A percentile compares a stretch with the other conserved stretches of the same genome.
Conservation (phyloP, 306 rosid genomes). For the Ochetophila trinervis region DNA sequence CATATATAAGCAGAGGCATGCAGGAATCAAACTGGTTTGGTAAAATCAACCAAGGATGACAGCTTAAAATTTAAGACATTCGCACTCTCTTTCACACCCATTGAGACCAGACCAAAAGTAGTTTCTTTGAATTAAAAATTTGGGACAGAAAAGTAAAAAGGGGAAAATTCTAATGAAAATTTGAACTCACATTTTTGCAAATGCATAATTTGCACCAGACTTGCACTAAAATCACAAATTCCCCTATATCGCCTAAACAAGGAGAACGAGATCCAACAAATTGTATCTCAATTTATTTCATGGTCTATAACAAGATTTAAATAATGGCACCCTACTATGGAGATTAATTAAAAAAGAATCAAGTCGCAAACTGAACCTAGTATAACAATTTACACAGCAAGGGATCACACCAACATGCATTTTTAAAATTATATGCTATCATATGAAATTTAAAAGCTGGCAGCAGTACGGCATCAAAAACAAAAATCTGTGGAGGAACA, state of each 20-base stretch:
- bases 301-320: not conserved
- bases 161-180: too few species aligned
- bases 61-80: too few species aligned
- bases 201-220: not conserved
- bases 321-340: not conserved
- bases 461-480: constrained; percentile 3
- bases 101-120: too few species aligned
- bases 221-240: not conserved
- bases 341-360: not conserved
- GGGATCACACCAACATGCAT: not conserved
- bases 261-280: not conserved
- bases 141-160: too few species aligned
- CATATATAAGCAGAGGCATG: too few species aligned
- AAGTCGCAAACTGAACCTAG: not conserved
- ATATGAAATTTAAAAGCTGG: not conserved
- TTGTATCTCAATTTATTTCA: not conserved
- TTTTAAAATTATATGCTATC: not conserved
- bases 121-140: too few species aligned
- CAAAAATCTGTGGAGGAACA: constrained; percentile 8
- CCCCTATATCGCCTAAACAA: not conserved
- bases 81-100: too few species aligned
- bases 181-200: too few species aligned
- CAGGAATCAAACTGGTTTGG: too few species aligned
- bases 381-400: not conserved
- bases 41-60: too few species aligned